These are phyloP conservation scores for Skeletonema marinoi DNA, from an alignment of 108 stramenopile genomes.

Conservation along the genomic window DNA sequence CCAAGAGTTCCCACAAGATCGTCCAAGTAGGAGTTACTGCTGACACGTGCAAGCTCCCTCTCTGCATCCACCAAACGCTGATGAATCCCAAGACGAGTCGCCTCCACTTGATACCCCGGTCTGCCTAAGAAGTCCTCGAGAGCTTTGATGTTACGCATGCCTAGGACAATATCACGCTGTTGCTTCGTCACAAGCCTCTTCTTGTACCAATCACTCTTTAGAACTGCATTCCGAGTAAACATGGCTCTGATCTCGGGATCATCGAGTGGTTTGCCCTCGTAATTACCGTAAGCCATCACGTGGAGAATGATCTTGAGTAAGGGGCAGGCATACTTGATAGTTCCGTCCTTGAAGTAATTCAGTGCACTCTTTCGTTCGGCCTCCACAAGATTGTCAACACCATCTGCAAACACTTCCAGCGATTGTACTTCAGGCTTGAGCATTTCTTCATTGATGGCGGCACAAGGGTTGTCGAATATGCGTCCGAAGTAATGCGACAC, in stretches of 20 bases:
- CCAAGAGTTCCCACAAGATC: conserved; percentile 58
- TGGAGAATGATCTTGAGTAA: conserved; percentile 60
- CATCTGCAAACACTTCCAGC: conserved; percentile 56
- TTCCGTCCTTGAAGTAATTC: conserved; percentile 63
- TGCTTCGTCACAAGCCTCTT: conserved; percentile 59
- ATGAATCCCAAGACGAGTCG: conserved; percentile 46
- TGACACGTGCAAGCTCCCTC: conserved; percentile 45
- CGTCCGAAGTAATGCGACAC: conserved; percentile 59
- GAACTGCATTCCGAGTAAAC: conserved; percentile 55
- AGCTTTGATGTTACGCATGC: conserved; percentile 52
- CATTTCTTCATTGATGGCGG: conserved; percentile 62
- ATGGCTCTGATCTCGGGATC: conserved; percentile 65
- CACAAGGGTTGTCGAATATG: conserved; percentile 62
- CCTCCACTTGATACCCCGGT: conserved; percentile 54
- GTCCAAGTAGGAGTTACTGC: conserved; percentile 41
- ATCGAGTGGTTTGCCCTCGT: conserved; percentile 55
- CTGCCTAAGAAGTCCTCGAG: conserved; percentile 54
- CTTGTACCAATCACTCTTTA: conserved; percentile 66
- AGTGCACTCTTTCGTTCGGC: conserved; percentile 54
- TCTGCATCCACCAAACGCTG: conserved; percentile 44
- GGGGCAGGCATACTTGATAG: conserved; percentile 61
- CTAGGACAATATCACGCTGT: conserved; percentile 44
- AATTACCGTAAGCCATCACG: conserved; percentile 68
- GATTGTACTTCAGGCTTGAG: conserved; percentile 59
- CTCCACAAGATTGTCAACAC: conserved; percentile 60